A percentile compares a stretch with the other conserved stretches of the same genome.
Conservation (phyloP, 371 early-diverging fungal species). For the Mucor irregularis region DNA sequence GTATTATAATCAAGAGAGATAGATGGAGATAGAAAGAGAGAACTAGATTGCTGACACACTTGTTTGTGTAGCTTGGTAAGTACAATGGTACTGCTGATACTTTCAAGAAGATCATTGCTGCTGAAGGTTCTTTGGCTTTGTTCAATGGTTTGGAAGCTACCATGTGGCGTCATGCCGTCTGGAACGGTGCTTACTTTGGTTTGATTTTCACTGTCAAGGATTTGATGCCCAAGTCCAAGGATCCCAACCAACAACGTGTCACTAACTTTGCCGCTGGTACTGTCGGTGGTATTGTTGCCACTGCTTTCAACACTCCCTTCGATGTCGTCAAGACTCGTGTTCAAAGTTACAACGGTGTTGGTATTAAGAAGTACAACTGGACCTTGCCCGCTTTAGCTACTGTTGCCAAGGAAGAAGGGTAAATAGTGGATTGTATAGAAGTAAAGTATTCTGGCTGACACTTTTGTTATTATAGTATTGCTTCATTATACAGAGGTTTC, state of each 20-base stretch:
- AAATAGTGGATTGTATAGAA: slow-evolving; percentile 10
- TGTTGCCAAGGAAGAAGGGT: slow-evolving; percentile 93
- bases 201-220: slow-evolving; percentile 79
- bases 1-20: slow-evolving; percentile 3
- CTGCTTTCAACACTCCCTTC: slow-evolving; percentile 93
- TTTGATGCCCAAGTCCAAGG: slow-evolving; percentile 81
- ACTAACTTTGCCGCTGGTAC: slow-evolving; percentile 94
- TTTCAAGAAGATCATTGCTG: slow-evolving; percentile 68
- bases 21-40: background rate
- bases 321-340: slow-evolving; percentile 98
- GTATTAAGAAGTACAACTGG: slow-evolving; percentile 84
- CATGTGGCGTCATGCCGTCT: slow-evolving; percentile 91
- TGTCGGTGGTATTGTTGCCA: slow-evolving; percentile 94
- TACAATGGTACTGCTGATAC: slow-evolving; percentile 79
- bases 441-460: background rate
- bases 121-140: slow-evolving; percentile 84
- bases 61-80: slow-evolving; percentile 60
- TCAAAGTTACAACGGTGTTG: slow-evolving; percentile 77
- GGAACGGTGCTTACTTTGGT: slow-evolving; percentile 95
- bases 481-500: slow-evolving; percentile 95
- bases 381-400: slow-evolving; percentile 80
- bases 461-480: slow-evolving; percentile 52
- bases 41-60: background rate
- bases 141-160: slow-evolving; percentile 95
- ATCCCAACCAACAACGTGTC: slow-evolving; percentile 73